phyloP scores from a whole-genome alignment of 2,329 filamentous ascomycete species.

The Exophiala viscosa region DNA sequence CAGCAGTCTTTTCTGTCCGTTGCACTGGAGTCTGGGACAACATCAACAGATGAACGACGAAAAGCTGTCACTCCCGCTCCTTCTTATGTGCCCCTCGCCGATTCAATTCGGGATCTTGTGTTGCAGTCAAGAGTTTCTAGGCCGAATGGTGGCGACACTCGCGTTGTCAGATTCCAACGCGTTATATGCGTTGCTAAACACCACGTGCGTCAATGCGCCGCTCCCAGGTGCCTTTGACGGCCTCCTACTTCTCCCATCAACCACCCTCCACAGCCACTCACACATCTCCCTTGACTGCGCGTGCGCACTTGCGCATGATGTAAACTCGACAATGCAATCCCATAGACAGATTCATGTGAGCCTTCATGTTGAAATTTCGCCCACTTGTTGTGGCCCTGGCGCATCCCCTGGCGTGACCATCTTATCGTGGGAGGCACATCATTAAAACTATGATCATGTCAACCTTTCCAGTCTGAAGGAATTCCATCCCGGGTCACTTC shows the following conservation, averaged over 20 bases:
- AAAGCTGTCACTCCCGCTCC: background rate
- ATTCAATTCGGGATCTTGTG: background rate
- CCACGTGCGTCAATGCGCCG: constrained; percentile 16
- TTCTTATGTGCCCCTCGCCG: background rate
- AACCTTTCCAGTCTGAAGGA: too few relatives aligned
- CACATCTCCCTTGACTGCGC: constrained; percentile 4
- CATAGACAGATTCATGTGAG: constrained; percentile 1
- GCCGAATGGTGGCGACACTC: constrained; percentile 10
- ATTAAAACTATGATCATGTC: too few relatives aligned
- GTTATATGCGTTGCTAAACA: constrained; percentile 11
- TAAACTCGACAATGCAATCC: constrained; percentile 1
- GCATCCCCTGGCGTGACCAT: background rate
- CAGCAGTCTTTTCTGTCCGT: too few relatives aligned
- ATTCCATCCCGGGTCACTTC: too few relatives aligned
- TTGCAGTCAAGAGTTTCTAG: background rate
- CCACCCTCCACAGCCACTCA: constrained; percentile 3
- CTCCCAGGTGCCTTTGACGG: background rate
- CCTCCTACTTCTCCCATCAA: background rate
- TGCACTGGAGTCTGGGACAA: too few relatives aligned
- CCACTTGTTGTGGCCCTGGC: background rate
- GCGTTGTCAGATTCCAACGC: constrained; percentile 7
- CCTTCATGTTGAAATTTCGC: background rate
- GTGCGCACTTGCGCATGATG: constrained; percentile 12
- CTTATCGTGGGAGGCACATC: background rate
- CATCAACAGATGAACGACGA: too few relatives aligned